Percentiles rank a stretch among this genome's conserved stretches.
These are phyloP conservation scores for Umbelopsis ramanniana DNA, from an alignment of 192 early-diverging fungal species.

Conservation along the genomic window DNA sequence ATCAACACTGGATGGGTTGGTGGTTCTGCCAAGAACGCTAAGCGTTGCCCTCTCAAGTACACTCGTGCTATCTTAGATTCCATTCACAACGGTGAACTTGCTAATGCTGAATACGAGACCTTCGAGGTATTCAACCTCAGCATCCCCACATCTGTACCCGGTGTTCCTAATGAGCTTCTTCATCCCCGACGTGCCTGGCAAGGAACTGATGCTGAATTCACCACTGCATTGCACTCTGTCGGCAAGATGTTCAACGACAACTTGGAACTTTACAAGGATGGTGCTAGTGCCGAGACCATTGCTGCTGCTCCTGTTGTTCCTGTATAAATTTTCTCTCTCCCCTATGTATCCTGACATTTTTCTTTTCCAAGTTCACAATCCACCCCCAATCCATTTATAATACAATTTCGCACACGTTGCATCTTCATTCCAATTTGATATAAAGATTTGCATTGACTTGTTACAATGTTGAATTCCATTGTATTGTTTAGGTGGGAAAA, in stretches of 20 bases:
- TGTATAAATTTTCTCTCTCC: conserved; percentile 15
- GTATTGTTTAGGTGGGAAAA: background rate
- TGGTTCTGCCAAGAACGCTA: conserved; percentile 87
- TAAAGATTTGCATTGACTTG: background rate
- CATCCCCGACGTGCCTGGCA: conserved; percentile 88
- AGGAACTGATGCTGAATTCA: conserved; percentile 72
- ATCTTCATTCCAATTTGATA: background rate
- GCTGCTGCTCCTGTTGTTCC: conserved; percentile 67
- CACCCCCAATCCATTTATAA: background rate
- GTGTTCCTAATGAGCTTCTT: conserved; percentile 84
- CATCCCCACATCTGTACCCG: conserved; percentile 80
- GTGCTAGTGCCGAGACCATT: conserved; percentile 75
- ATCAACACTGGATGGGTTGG: conserved; percentile 99
- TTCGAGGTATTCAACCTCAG: conserved; percentile 88
- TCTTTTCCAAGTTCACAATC: background rate
- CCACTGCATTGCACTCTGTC: conserved; percentile 70
- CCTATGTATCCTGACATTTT: conserved; percentile 3
- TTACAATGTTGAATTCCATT: background rate
- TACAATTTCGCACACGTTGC: background rate
- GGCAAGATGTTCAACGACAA: conserved; percentile 87
- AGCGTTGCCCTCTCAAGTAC: conserved; percentile 95
- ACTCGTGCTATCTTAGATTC: conserved; percentile 97
- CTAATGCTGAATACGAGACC: conserved; percentile 80
- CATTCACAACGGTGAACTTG: conserved; percentile 93
- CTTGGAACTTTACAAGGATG: conserved; percentile 85